Evolutionary conservation across 768 basidiomycete genomes (phyloP), one percentile per base, ranked within the genome.

Genomic region (Phylloporus scabripes): DNA sequence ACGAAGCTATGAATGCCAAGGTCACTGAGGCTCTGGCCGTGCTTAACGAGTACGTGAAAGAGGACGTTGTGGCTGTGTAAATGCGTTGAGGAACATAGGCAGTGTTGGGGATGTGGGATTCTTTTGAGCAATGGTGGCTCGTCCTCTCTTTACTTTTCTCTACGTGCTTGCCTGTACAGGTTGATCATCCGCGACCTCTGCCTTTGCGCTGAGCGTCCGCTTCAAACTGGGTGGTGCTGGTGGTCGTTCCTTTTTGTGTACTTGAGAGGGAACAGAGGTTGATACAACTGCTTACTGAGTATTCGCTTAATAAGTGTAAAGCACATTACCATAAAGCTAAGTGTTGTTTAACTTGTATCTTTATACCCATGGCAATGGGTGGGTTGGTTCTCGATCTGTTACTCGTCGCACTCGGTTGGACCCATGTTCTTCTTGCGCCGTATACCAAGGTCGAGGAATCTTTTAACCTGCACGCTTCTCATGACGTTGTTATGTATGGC

Each of bases 361-460:
- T 6, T 28, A 1, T 28, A 26, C 28, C 28, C 28, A 11, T 29
- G 28, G 28, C 28, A 11, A 29, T 29, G 28, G 11, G 5, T 29
- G 28, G 9, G 9, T 10, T 68, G 8, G 50, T 58, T 4, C 67
- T 79, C 15, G 87, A 90, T 58, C 54, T 70, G 17, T 59, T 81
- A 9, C 59, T 87, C 14, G 63, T 83, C 21, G 60, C 59, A 0
- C 71, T 74, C 40, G 72, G 74, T 45, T 87, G 82, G 76, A 57
- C 62, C 1, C 86, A 95, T 55, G 85, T 94, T 41, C 56, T 87
- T 21, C 70, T 90, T 3, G 79, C 89, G 2, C 95, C 96, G 0
- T 92, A 87, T 64, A 88, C 90, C 4, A 99, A 99, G 71, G 96
- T 99, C 24, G 96, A 99, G 67, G 96, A 99, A 70, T 89, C 87